Evolutionary conservation across 2,329 filamentous ascomycete species (phyloP).

Genomic region (Penicillium concentricum): DNA sequence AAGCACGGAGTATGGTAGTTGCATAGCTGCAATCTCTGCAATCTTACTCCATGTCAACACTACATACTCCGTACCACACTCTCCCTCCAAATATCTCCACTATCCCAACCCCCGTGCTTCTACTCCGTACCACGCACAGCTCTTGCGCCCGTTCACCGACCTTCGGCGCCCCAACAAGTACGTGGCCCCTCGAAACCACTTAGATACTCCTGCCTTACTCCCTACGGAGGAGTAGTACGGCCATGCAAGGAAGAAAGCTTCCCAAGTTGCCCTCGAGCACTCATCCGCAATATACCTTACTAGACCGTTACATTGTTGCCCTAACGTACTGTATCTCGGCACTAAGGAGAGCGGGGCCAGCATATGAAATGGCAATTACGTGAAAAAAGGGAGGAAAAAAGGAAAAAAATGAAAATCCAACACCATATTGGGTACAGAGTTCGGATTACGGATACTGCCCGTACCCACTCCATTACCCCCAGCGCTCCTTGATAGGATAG

Average conservation of each 20-base stretch:
- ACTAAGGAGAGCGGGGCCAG: conserved; percentile 9
- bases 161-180: background rate
- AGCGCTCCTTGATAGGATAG: background rate
- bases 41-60: background rate
- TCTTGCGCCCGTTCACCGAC: background rate
- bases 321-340: background rate
- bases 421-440: background rate
- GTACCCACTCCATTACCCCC: background rate
- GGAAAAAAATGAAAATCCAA: background rate
- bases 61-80: background rate
- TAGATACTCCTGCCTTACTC: background rate
- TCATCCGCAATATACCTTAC: background rate
- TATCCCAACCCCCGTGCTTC: background rate
- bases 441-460: background rate
- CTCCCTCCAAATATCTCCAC: background rate
- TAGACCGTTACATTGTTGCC: background rate
- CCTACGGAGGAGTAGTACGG: background rate
- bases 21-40: background rate
- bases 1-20: too few species aligned
- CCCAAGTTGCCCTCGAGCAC: background rate
- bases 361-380: background rate
- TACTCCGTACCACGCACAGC: background rate
- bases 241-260: conserved; percentile 8
- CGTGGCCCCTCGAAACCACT: background rate
- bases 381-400: background rate